Evolutionary conservation across 305 asterid species (phyloP), one percentile per base, ranked within the genome.

Genomic region (Rubia occidens): DNA sequence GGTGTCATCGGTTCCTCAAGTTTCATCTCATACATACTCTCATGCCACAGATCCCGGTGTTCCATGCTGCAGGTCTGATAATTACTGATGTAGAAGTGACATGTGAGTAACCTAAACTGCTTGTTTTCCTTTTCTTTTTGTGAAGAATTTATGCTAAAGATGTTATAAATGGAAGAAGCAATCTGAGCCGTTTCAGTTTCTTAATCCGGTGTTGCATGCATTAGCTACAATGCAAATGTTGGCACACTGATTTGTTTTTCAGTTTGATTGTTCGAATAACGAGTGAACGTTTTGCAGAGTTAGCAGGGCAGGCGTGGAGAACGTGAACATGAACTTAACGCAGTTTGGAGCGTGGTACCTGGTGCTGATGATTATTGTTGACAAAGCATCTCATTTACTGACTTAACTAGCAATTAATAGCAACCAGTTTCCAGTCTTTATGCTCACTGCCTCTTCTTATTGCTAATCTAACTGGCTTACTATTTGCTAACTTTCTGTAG

Each of bases 291-390:
- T 49, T 70, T 69, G 79, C 84, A 82, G 95, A 86, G 78, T 32
- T 83, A 77, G 81, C 76, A 80, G 76, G 76, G 75, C 69, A 81
- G 80, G 60, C 77, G 74, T 74, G 75, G 64, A 81, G 80, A 49
- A 76, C 74, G 67, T 75, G 66, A 44, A 74, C 65, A 15, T 73
- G 70, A 29, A 71, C 61, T 39, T 78, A 76, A 72, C 79, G 5
- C 2, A 66, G 68, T 60, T 73, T 60, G 32, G 82, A 81, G 81
- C 43, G 44, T 79, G 32, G 65, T 79, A 13, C 79, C 82, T 61
- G 66, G 7, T 47, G 60, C 70, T 47, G 70, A 66, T 66, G 70
- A 3, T 15, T 29, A 51, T 29, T 21, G n/a, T 29, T 39, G 14
- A 51, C 32, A 15, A 18, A 53, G 24, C 11, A 51, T 66, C 44